Evolutionary conservation across 441 rosid genomes (phyloP).

Genomic region (Omphalea diandra): DNA sequence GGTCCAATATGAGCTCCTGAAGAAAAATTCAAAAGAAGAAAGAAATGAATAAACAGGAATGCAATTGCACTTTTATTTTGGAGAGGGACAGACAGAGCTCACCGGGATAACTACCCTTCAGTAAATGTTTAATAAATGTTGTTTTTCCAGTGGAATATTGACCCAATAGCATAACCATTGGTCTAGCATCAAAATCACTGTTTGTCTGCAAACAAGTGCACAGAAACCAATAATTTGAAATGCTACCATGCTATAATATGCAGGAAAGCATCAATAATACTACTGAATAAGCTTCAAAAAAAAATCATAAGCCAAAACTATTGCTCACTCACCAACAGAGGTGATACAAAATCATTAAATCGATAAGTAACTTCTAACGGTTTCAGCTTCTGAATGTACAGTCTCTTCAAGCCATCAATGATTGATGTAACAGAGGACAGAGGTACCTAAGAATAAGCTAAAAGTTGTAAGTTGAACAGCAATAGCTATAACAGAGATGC

Average conservation of each 20-base stretch:
- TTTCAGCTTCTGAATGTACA: slow-evolving; percentile 85
- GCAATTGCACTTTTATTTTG: background rate
- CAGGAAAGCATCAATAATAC: slow-evolving; percentile 8
- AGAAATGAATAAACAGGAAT: slow-evolving; percentile 4
- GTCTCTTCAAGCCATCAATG: slow-evolving; percentile 83
- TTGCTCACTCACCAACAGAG: slow-evolving; percentile 57
- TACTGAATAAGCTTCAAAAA: slow-evolving; percentile 12
- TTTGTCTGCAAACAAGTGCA: slow-evolving; percentile 49
- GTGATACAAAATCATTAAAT: slow-evolving; percentile 90
- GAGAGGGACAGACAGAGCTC: slow-evolving; percentile 20
- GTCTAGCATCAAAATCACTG: slow-evolving; percentile 98
- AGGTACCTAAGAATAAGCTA: slow-evolving; percentile 50
- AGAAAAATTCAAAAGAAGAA: slow-evolving; percentile 18
- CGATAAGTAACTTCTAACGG: slow-evolving; percentile 86
- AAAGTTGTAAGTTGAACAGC: background rate
- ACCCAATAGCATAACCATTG: slow-evolving; percentile 98
- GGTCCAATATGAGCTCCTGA: slow-evolving; percentile 99
- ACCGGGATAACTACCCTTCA: slow-evolving; percentile 83
- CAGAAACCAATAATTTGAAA: slow-evolving; percentile 13
- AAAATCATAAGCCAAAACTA: slow-evolving; percentile 5
- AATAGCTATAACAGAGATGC: too few relatives aligned
- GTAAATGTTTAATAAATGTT: slow-evolving; percentile 94
- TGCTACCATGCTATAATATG: background rate
- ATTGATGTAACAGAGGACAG: slow-evolving; percentile 90
- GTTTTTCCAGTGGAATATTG: slow-evolving; percentile 99